Evolutionary conservation across 108 stramenopile genomes (phyloP), one percentile per base, ranked within the genome.

Genomic region (Heterococcus sp.): DNA sequence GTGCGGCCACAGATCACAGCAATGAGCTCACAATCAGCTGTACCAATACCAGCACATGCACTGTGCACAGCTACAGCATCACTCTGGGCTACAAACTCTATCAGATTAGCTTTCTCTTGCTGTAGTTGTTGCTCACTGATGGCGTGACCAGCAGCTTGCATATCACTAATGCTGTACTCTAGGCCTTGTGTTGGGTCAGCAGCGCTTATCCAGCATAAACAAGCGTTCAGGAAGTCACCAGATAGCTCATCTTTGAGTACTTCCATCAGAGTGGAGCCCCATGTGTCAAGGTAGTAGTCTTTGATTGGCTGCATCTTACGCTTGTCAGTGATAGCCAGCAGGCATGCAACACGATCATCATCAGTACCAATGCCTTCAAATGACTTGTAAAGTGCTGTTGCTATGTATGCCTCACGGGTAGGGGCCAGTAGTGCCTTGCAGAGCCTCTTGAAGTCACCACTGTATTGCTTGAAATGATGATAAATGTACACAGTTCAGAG

Each of bases 31-130:
- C 21, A 14, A 21, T 58, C 46, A 14, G 35, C 72, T 26, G 78
- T 78, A 30, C 78, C 78, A 29, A 78, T 32, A 26, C 78, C 78
- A 69, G 71, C 72, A 71, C 78, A 78, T 2, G 78, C 78, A 26
- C 46, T 35, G 34, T 71, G 78, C 14, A 78, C 64, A 29, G 69
- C 78, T 35, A 69, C 70, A 32, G 38, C 37, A 68, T 78, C 78
- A 11, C 29, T 71, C 78, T 78, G 1, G n/a, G 27, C 3, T n/a
- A n/a, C n/a, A n/a, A n/a, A n/a, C n/a, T n/a, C n/a, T n/a, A n/a
- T n/a, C 26, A 27, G 27, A 69, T 35, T n/a, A 69, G 73, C 0
- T 8, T 27, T 11, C 38, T 1, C 38, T 0, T 39, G 34, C 3
- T 0, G 71, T 37, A 38, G 71, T 28, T 37, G 71, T 37, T 37